Conservation (phyloP, 2,329 filamentous ascomycete genomes). For the Claviceps pazoutovae region DNA sequence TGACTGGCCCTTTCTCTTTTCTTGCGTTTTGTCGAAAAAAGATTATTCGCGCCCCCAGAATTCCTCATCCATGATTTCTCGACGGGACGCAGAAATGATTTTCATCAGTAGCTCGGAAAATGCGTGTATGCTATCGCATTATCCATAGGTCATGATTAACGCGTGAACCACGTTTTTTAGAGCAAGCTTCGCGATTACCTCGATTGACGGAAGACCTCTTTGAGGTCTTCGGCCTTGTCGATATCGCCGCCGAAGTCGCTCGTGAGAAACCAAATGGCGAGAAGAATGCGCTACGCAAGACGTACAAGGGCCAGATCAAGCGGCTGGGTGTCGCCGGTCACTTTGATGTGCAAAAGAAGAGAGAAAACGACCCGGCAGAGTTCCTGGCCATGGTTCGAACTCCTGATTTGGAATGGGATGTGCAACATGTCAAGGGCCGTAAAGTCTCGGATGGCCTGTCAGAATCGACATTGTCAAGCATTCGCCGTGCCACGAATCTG, state of each 20-base stretch:
- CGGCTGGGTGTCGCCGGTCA: conserved; percentile 46
- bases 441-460: conserved; percentile 41
- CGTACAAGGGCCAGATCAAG: conserved; percentile 56
- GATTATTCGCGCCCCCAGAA: not conserved
- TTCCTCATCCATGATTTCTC: conserved; percentile 8
- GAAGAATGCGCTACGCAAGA: conserved; percentile 53
- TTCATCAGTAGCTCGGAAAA: not conserved
- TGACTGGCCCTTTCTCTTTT: conserved; percentile 17
- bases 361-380: conserved; percentile 35
- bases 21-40: conserved; percentile 7
- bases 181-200: conserved; percentile 34
- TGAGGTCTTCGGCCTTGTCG: conserved; percentile 40
- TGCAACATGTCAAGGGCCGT: conserved; percentile 37
- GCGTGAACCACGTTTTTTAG: conserved; percentile 23
- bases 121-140: conserved; percentile 12
- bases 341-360: conserved; percentile 44
- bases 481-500: conserved; percentile 43
- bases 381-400: conserved; percentile 36
- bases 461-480: conserved; percentile 25
- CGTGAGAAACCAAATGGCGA: conserved; percentile 50
- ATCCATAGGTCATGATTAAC: conserved; percentile 24
- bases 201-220: conserved; percentile 43
- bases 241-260: conserved; percentile 46
- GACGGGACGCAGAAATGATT: conserved; percentile 6
- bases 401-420: conserved; percentile 44